These are phyloP conservation scores for Erodium trifolium DNA, from an alignment of 441 rosid genomes.

Conservation along the genomic window DNA sequence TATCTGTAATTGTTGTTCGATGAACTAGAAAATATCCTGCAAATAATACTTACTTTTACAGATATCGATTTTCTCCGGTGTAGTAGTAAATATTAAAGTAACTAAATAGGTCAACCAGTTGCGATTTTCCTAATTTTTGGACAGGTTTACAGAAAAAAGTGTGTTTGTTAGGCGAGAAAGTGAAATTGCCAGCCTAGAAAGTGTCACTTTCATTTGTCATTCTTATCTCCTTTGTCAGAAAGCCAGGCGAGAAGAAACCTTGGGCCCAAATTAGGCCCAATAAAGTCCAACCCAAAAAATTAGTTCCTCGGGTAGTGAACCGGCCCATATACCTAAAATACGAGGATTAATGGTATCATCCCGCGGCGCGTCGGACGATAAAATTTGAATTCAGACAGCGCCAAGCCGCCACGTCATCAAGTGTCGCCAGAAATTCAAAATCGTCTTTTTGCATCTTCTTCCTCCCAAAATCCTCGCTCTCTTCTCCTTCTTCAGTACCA, in stretches of 20 bases:
- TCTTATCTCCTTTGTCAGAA: neutral
- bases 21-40: neutral
- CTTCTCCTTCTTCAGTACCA: neutral
- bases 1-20: neutral
- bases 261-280: neutral
- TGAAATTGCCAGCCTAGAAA: conserved; percentile 5
- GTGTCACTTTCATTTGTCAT: neutral
- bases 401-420: conserved; percentile 13
- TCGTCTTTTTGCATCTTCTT: too few species aligned
- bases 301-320: too few species aligned
- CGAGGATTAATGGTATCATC: too few species aligned
- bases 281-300: too few species aligned
- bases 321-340: too few species aligned
- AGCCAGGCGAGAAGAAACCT: neutral
- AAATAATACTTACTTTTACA: neutral
- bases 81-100: neutral
- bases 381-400: conserved; percentile 28
- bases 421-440: neutral
- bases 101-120: conserved; percentile 4
- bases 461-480: too few species aligned
- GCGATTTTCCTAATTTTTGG: neutral
- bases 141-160: neutral
- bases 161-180: conserved; percentile 5
- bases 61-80: neutral
- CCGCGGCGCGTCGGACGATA: too few species aligned